Conservation (phyloP, 2,329 filamentous ascomycete species). For the Hymenoscyphus occultus region DNA sequence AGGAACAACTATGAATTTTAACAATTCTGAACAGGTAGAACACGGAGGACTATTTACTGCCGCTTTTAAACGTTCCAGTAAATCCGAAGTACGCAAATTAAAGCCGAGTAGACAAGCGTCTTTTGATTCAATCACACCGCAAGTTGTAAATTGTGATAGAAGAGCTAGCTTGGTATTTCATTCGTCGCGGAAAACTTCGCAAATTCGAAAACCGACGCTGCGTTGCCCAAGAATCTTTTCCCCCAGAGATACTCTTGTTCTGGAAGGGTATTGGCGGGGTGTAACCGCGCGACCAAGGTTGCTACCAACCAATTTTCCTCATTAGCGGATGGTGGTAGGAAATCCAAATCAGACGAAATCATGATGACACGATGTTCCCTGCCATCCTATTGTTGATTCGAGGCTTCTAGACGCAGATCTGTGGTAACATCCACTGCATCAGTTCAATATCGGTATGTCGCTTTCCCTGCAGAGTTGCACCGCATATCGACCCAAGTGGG, state of each 20-base stretch:
- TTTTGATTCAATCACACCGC: background rate
- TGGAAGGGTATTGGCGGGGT: background rate
- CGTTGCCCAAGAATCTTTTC: background rate
- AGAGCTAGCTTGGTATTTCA: background rate
- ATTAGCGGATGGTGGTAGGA: background rate
- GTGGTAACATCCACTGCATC: background rate
- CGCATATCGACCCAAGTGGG: conserved; percentile 1
- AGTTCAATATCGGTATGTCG: background rate
- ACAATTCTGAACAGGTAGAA: no score
- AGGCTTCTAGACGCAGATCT: background rate
- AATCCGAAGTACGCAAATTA: background rate
- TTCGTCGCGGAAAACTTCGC: background rate
- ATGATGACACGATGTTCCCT: conserved; percentile 3
- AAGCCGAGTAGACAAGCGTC: conserved; percentile 2
- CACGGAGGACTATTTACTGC: no score
- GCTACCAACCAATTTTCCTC: background rate
- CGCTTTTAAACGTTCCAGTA: no score
- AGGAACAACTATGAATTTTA: no score
- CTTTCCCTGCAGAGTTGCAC: background rate
- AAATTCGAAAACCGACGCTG: background rate
- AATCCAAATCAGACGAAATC: background rate
- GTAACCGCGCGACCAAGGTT: background rate
- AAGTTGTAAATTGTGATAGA: background rate
- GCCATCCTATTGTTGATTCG: background rate
- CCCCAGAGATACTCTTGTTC: background rate